Evolutionary conservation across 1,284 basidiomycete genomes (phyloP), one percentile per base, ranked within the genome.

Genomic region (Ganoderma multipileum): DNA sequence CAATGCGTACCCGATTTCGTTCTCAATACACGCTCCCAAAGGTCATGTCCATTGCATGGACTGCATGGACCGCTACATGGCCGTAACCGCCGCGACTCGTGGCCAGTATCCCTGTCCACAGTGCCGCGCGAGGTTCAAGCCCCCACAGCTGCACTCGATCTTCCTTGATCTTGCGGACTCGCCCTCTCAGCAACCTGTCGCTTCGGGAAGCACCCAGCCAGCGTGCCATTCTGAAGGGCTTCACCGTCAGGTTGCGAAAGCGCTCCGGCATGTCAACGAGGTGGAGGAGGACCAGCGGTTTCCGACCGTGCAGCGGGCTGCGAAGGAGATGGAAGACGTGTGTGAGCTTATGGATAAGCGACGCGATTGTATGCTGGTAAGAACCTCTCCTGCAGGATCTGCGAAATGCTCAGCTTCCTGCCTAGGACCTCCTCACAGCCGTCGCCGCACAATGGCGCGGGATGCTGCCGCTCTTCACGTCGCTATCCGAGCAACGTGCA

Each of bases 251-350:
- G 59, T 71, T 12, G 47, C 69, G 1, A 20, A 33, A 0, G 67
- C 70, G 0, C 30, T 54, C 18, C 42, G 38, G n/a, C 70, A 67
- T 26, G 36, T 67, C 8, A 61, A 58, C 8, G 20, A 39, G 6
- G 39, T 68, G 20, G 66, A 64, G 47, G 11, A 61, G 2, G 68
- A 73, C n/a, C 61, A 54, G n/a, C 41, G 66, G 14, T 44, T n/a
- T 9, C 67, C 70, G 58, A 72, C 68, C 2, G 65, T 72, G 42
- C 57, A 68, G 26, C 61, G 63, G 14, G 72, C 72, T 2, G 69
- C 50, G 36, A 54, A 64, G 36, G 72, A 66, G 44, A 47, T 74
- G 3, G 68, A 67, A 41, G 70, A 70, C 38, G 72, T 71, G 0
- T 61, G 42, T 6, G 68, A 68, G 61, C 44, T 68, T 55, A 67